Evolutionary conservation across 169 alveolate species (phyloP).

Genomic region (Plasmodium billcollinsi): DNA sequence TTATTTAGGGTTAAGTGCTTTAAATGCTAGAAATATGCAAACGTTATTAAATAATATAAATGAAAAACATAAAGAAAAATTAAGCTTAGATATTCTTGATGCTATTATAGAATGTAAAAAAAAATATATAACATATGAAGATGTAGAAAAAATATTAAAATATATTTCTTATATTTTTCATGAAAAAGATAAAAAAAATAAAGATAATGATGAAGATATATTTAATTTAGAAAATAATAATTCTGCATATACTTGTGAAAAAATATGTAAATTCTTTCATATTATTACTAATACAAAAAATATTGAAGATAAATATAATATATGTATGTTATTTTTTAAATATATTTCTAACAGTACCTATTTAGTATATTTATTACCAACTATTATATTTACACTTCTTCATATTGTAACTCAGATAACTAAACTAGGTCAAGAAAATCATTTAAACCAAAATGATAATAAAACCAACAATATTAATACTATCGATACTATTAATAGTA

Average conservation of each 20-base stretch:
- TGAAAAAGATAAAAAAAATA: conserved; percentile 12
- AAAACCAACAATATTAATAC: background rate
- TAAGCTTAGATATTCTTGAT: conserved; percentile 52
- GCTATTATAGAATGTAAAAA: conserved; percentile 67
- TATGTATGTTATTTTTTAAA: conserved; percentile 41
- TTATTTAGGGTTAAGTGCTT: conserved; percentile 41
- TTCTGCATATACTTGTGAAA: conserved; percentile 25
- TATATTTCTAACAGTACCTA: conserved; percentile 36
- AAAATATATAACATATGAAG: conserved; percentile 21
- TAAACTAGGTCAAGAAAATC: background rate
- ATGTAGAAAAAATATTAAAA: conserved; percentile 46
- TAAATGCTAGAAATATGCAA: conserved; percentile 48
- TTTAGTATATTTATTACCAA: conserved; percentile 31
- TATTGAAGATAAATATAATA: conserved; percentile 38
- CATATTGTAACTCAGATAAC: conserved; percentile 23
- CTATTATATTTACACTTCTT: conserved; percentile 31
- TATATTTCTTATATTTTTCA: conserved; percentile 51
- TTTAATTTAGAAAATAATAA: conserved; percentile 47
- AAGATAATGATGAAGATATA: background rate
- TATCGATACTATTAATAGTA: no score
- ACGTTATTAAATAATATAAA: conserved; percentile 21
- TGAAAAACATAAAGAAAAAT: conserved; percentile 56
- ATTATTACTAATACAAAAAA: conserved; percentile 52
- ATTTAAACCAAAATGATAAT: background rate
- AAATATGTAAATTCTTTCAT: conserved; percentile 69